These are phyloP conservation scores for Ganoderma resinaceum DNA, from an alignment of 1,284 basidiomycete genomes.

Conservation along the genomic window DNA sequence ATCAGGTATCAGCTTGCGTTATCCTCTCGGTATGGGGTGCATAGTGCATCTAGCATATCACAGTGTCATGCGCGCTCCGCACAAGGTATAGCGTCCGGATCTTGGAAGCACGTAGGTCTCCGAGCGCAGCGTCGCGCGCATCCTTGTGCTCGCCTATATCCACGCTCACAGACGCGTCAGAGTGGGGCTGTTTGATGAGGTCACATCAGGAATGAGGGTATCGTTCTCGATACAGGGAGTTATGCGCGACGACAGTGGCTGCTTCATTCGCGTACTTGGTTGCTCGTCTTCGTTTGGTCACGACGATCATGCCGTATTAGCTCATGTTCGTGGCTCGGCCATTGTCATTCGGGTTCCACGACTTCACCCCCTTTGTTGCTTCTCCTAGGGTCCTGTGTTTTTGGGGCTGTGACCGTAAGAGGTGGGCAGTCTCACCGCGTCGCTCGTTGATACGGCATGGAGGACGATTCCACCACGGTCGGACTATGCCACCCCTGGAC, in stretches of 20 bases:
- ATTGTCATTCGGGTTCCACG: neutral
- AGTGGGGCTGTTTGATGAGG: neutral
- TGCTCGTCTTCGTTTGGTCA: neutral
- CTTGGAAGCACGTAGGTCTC: neutral
- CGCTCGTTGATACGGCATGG: neutral
- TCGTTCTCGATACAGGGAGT: neutral
- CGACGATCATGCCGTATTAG: neutral
- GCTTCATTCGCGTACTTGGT: neutral
- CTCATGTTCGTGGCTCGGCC: neutral
- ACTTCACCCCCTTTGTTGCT: neutral
- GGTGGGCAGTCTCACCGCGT: neutral
- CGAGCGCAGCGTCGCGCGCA: neutral
- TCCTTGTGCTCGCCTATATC: neutral
- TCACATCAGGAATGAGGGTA: neutral
- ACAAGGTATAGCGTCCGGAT: neutral
- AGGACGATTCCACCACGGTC: no score
- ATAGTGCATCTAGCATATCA: neutral
- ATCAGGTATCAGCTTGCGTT: neutral
- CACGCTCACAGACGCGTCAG: neutral
- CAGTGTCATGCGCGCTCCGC: neutral
- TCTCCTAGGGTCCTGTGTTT: neutral
- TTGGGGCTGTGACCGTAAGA: neutral
- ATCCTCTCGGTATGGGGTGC: neutral
- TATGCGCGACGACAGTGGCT: neutral
- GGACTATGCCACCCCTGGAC: neutral